Evolutionary conservation across 2,329 filamentous ascomycete genomes (phyloP), one percentile per base, ranked within the genome.

Genomic region (Phialophora tarda): DNA sequence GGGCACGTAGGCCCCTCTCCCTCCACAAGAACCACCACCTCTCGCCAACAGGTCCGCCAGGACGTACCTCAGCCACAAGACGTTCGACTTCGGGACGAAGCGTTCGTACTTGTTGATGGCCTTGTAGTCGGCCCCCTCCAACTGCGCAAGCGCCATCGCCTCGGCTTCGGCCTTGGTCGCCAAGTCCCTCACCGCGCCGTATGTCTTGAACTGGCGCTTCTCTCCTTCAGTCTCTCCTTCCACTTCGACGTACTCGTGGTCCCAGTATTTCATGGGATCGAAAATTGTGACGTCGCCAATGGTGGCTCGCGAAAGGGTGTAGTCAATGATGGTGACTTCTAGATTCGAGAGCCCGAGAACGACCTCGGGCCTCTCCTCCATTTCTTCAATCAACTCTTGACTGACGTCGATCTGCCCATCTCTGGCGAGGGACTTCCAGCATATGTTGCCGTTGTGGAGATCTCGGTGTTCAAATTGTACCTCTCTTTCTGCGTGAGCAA

Each of bases 391-490:
- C 23, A 73, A 69, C 21, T 72, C 72, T 47, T 77, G 68, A 2
- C 76, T 74, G 17, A 76, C 62, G 41, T 77, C 73, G 2, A 75
- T 72, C 4, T 77, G 74, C 32, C 77, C 73, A 11, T 78, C 72
- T 74, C 78, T 76, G 61, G 76, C 71, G 14, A 73, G 77, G 30
- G 77, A 76, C 57, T 78, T 77, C 61, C 89, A 83, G 73, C 88
- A 89, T 21, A 90, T 84, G 71, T 90, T 90, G n/a, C 87, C 87
- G 41, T 88, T 79, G 75, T 90, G 88, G 3, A 90, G 76, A 75
- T 90, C 88, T 23, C 88, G 84, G 74, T 90, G 88, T 79, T 90
- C 88, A 71, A 89, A 90, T 59, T 81, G 76, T 5, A 84, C 83
- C 62, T 81, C 82, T 72, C 85, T 82, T 74, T 90, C 88, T 10